A percentile compares a stretch with the other conserved stretches of the same genome.
Evolutionary conservation across 1,284 basidiomycete species (phyloP).

Genomic region (Cutaneotrichosporon sp.): DNA sequence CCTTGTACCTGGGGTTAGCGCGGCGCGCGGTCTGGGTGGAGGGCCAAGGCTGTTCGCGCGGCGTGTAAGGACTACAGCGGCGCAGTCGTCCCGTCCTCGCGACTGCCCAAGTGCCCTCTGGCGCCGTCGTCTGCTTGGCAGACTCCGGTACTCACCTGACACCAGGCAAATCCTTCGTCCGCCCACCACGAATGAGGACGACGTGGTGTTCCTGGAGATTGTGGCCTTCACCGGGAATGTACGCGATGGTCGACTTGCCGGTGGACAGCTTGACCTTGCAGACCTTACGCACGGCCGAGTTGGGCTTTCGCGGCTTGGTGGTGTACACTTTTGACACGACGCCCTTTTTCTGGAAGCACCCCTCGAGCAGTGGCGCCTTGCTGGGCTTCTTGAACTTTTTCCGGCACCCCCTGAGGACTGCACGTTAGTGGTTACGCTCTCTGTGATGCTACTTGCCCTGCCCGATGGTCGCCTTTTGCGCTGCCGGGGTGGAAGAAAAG

Average conservation of each 20-base stretch:
- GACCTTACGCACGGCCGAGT: constrained; percentile 96
- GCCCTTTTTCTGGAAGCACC: constrained; percentile 78
- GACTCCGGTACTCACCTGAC: constrained; percentile 82
- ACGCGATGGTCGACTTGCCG: constrained; percentile 84
- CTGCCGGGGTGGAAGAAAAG: constrained; percentile 62
- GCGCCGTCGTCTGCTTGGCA: no score
- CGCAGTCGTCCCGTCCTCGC: no score
- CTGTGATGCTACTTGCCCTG: constrained; percentile 57
- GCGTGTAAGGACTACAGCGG: no score
- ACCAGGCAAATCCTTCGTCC: constrained; percentile 96
- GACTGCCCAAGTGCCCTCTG: no score
- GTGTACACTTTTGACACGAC: constrained; percentile 80
- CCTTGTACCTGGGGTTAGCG: constrained; percentile 69
- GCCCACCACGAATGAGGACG: constrained; percentile 85
- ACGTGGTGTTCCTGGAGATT: constrained; percentile 98
- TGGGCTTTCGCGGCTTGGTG: constrained; percentile 93
- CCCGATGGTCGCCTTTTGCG: constrained; percentile 64
- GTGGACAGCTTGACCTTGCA: constrained; percentile 88
- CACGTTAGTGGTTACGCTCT: no score
- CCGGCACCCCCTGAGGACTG: constrained; percentile 40
- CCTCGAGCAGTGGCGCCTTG: constrained; percentile 70
- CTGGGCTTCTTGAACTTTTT: constrained; percentile 48
- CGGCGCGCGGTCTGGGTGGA: no score
- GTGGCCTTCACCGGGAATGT: constrained; percentile 96
- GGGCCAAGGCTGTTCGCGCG: no score